phyloP scores from a whole-genome alignment of 768 basidiomycete species.

The Lentinula boryana region DNA sequence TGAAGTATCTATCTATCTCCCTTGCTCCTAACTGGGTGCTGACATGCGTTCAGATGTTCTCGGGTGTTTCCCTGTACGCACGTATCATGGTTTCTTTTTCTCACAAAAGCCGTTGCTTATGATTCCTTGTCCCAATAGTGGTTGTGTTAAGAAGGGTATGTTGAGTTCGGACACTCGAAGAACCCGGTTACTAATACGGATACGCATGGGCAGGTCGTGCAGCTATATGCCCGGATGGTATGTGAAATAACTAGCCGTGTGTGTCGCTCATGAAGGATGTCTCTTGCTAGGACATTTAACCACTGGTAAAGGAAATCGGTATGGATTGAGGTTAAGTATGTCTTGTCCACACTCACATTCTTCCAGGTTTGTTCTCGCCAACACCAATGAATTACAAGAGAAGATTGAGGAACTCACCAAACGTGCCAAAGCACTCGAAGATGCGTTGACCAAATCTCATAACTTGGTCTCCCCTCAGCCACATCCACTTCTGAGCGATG shows the following conservation, averaged over 20 bases:
- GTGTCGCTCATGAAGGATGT: slow-evolving; percentile 4
- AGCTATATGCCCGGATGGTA: slow-evolving; percentile 64
- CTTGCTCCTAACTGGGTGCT: neutral
- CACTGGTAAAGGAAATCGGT: slow-evolving; percentile 72
- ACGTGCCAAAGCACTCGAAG: slow-evolving; percentile 62
- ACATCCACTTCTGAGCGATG: slow-evolving; percentile 56
- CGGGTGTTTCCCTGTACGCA: slow-evolving; percentile 65
- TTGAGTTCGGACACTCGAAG: neutral
- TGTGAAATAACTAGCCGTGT: slow-evolving; percentile 5
- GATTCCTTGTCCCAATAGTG: slow-evolving; percentile 23
- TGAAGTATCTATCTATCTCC: neutral
- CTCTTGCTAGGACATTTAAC: slow-evolving; percentile 50
- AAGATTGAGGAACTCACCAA: slow-evolving; percentile 58
- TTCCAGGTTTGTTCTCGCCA: slow-evolving; percentile 63
- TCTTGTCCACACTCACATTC: neutral
- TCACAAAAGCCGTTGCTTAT: slow-evolving; percentile 2
- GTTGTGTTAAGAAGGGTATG: slow-evolving; percentile 49
- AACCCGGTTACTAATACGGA: slow-evolving; percentile 17
- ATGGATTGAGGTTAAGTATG: neutral
- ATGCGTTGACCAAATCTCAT: slow-evolving; percentile 54
- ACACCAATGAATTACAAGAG: slow-evolving; percentile 63
- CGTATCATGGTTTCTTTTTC: slow-evolving; percentile 10
- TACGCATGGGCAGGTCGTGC: slow-evolving; percentile 30
- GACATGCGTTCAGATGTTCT: neutral
- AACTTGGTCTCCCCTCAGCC: slow-evolving; percentile 35